Percentiles rank a stretch among this genome's conserved stretches.
Conservation (phyloP, 2,329 filamentous ascomycete genomes). For the Neospermospora avenae region DNA sequence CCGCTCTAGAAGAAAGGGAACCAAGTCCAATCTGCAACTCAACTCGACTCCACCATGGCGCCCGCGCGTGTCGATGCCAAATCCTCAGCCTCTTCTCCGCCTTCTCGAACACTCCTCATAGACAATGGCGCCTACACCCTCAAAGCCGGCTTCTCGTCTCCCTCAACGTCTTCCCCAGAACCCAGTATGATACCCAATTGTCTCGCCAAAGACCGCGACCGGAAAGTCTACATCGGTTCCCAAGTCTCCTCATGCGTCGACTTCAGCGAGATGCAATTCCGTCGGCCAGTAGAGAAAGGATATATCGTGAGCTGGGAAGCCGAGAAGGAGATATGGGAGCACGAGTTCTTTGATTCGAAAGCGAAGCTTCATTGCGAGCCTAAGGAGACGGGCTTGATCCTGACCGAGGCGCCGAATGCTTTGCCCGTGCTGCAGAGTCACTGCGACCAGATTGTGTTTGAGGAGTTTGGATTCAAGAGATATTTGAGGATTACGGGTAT, state of each 20-base stretch:
- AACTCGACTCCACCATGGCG: no score
- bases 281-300: constrained; percentile 88
- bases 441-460: constrained; percentile 95
- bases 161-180: constrained; percentile 33
- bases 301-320: constrained; percentile 97
- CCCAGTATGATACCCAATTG: constrained; percentile 77
- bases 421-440: constrained; percentile 79
- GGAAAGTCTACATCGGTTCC: constrained; percentile 73
- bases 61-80: background rate
- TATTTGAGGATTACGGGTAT: constrained; percentile 74
- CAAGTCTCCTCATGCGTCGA: constrained; percentile 79
- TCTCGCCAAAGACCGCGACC: constrained; percentile 77
- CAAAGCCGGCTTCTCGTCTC: constrained; percentile 73
- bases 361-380: constrained; percentile 71
- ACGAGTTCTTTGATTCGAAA: constrained; percentile 72
- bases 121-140: constrained; percentile 92
- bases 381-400: constrained; percentile 74
- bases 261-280: constrained; percentile 83
- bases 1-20: no score
- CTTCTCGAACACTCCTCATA: constrained; percentile 72
- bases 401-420: constrained; percentile 83
- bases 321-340: constrained; percentile 93
- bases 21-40: no score
- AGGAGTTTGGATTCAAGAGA: constrained; percentile 89
- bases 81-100: constrained; percentile 47